Conservation (phyloP, 2,329 filamentous ascomycete genomes). For the Fusarium neocosmosporiellum region DNA sequence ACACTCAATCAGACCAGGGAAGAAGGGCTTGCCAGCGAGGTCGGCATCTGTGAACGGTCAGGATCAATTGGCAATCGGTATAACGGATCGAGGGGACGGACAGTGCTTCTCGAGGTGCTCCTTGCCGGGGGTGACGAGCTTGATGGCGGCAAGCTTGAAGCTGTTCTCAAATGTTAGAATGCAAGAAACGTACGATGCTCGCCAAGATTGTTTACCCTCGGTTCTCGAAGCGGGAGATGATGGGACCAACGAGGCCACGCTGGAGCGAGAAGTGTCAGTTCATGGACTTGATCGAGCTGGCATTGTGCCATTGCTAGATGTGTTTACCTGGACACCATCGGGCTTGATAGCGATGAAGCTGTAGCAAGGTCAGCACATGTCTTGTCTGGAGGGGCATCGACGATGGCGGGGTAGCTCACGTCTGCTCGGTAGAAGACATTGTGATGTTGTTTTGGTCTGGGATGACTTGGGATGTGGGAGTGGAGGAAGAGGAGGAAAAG, state of each 20-base stretch:
- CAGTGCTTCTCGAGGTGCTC: conserved; percentile 98
- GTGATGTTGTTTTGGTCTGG: conserved; percentile 53
- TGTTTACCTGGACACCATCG: conserved; percentile 94
- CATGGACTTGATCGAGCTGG: not conserved
- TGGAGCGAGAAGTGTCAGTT: conserved; percentile 54
- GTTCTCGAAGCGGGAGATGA: conserved; percentile 98
- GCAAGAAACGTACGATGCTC: conserved; percentile 20
- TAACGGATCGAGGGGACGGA: conserved; percentile 51
- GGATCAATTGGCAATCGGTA: conserved; percentile 36
- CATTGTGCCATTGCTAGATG: not conserved
- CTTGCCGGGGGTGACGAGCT: conserved; percentile 89
- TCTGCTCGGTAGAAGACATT: conserved; percentile 84
- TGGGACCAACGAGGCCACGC: conserved; percentile 97
- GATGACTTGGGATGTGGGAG: conserved; percentile 45
- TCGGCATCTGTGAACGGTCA: conserved; percentile 73
- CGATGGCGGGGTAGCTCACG: conserved; percentile 69
- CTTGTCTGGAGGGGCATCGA: conserved; percentile 36
- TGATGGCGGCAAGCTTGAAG: conserved; percentile 99
- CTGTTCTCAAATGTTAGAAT: conserved; percentile 56
- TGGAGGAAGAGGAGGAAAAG: conserved; percentile 37
- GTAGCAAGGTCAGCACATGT: conserved; percentile 45
- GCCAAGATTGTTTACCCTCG: conserved; percentile 73
- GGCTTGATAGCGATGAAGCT: conserved; percentile 99
- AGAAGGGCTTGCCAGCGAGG: conserved; percentile 95
- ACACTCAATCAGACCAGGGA: conserved; percentile 93